Evolutionary conservation across 1,139 yeast species (phyloP).

Genomic region (Yamadazyma sp.): DNA sequence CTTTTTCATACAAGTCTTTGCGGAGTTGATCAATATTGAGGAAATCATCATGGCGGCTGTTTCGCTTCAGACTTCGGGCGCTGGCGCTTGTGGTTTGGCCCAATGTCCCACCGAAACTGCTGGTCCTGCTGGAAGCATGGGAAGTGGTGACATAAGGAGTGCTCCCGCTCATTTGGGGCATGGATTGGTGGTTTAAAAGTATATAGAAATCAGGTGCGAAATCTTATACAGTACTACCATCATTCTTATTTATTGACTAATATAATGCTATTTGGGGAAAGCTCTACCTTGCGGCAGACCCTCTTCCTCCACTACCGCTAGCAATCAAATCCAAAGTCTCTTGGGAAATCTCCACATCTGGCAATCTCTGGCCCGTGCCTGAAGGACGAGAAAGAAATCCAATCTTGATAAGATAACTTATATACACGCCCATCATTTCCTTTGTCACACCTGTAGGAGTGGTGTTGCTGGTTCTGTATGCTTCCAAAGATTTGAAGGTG

Average conservation of each 20-base stretch:
- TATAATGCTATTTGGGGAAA: neutral
- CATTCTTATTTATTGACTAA: neutral
- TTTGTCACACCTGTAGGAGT: constrained; percentile 76
- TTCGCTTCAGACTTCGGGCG: constrained; percentile 1
- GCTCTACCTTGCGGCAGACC: constrained; percentile 47
- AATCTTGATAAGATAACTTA: constrained; percentile 73
- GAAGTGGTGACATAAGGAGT: too few species aligned
- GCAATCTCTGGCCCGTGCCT: constrained; percentile 48
- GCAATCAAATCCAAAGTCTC: constrained; percentile 65
- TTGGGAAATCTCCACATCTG: constrained; percentile 53
- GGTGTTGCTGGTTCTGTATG: constrained; percentile 38
- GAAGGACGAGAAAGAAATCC: constrained; percentile 73
- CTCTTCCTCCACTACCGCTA: constrained; percentile 90
- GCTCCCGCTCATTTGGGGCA: too few species aligned
- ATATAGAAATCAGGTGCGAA: too few species aligned
- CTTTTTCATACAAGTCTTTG: constrained; percentile 1
- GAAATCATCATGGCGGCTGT: constrained; percentile 1
- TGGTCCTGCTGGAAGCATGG: constrained; percentile 1
- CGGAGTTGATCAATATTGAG: neutral
- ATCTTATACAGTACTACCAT: too few species aligned
- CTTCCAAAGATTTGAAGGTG: constrained; percentile 60
- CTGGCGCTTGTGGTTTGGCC: constrained; percentile 4
- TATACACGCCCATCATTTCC: constrained; percentile 69
- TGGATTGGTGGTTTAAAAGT: too few species aligned
- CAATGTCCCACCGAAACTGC: constrained; percentile 6